These are phyloP conservation scores for Cerrena zonata DNA, from an alignment of 1,284 basidiomycete species.

Conservation along the genomic window DNA sequence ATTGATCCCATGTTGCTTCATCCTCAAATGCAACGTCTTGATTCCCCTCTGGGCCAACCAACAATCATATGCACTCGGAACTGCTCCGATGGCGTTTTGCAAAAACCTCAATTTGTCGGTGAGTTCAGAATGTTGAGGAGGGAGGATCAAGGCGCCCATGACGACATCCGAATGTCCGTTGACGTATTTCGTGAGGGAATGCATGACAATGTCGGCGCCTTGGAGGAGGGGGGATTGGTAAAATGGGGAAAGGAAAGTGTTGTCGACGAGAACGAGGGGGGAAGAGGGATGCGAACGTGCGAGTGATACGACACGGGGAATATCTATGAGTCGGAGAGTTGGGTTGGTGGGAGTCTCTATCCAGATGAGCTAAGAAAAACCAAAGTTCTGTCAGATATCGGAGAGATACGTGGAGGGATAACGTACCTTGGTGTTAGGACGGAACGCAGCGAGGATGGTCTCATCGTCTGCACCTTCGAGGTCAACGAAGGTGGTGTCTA, in stretches of 20 bases:
- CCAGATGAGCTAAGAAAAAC: slow-evolving; percentile 74
- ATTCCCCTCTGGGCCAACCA: slow-evolving; percentile 89
- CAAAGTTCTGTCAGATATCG: too few species aligned
- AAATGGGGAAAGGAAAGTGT: slow-evolving; percentile 89
- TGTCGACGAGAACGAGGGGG: slow-evolving; percentile 84
- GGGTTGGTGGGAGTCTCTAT: slow-evolving; percentile 95
- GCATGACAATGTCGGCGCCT: slow-evolving; percentile 79
- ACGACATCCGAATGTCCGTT: slow-evolving; percentile 92
- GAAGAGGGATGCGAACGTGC: slow-evolving; percentile 51
- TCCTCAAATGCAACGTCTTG: slow-evolving; percentile 85
- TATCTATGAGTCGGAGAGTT: slow-evolving; percentile 81
- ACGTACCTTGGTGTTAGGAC: slow-evolving; percentile 76
- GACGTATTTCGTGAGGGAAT: slow-evolving; percentile 86
- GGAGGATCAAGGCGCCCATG: slow-evolving; percentile 79
- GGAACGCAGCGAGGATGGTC: slow-evolving; percentile 59
- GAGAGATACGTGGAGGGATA: not conserved
- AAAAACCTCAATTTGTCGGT: slow-evolving; percentile 71
- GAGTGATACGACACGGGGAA: slow-evolving; percentile 59
- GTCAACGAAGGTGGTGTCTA: slow-evolving; percentile 83
- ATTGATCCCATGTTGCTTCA: slow-evolving; percentile 82
- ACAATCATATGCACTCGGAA: slow-evolving; percentile 84
- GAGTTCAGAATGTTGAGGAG: slow-evolving; percentile 46
- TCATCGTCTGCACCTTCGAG: slow-evolving; percentile 67
- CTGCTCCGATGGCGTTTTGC: slow-evolving; percentile 86
- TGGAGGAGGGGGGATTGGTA: slow-evolving; percentile 84